Percentiles rank a stretch among this genome's conserved stretches.
Conservation (phyloP, 2,329 filamentous ascomycete genomes). For the Cucurbitaria berberidis region DNA sequence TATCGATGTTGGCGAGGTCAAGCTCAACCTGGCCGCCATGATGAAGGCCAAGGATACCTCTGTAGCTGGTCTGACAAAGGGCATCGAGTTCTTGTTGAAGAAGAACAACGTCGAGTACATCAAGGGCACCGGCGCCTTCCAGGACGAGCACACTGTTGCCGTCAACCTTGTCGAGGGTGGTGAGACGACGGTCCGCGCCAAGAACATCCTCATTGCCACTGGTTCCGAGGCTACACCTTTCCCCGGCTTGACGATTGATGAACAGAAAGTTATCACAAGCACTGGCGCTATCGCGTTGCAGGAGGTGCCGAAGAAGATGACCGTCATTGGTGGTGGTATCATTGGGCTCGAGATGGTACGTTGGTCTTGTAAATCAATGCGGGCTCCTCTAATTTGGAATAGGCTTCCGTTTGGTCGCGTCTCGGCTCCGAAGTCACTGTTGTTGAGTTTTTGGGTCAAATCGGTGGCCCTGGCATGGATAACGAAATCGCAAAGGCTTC, state of each 20-base stretch:
- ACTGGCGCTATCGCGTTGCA: conserved; percentile 90
- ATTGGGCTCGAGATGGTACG: conserved; percentile 96
- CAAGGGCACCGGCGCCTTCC: conserved; percentile 88
- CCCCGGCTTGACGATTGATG: conserved; percentile 92
- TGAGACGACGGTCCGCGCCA: conserved; percentile 83
- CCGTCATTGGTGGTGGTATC: conserved; percentile 97
- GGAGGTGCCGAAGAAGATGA: conserved; percentile 93
- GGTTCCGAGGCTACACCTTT: conserved; percentile 96
- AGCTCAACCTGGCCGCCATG: conserved; percentile 91
- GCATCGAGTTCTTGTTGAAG: conserved; percentile 97
- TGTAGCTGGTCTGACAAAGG: conserved; percentile 88
- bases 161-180: conserved; percentile 90
- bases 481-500: conserved; percentile 86
- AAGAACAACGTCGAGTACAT: conserved; percentile 99
- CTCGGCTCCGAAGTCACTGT: conserved; percentile 94
- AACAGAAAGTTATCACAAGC: conserved; percentile 96
- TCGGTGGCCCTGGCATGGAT: conserved; percentile 98
- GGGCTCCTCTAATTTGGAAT: conserved; percentile 26
- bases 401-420: conserved; percentile 92
- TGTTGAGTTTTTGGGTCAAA: conserved; percentile 94
- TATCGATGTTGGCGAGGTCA: conserved; percentile 96
- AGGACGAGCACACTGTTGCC: conserved; percentile 88
- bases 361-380: conserved; percentile 5
- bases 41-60: conserved; percentile 99
- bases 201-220: conserved; percentile 98